Evolutionary conservation across 257 asterid genomes (phyloP).

Genomic region (Phtheirospermum japonicum): DNA sequence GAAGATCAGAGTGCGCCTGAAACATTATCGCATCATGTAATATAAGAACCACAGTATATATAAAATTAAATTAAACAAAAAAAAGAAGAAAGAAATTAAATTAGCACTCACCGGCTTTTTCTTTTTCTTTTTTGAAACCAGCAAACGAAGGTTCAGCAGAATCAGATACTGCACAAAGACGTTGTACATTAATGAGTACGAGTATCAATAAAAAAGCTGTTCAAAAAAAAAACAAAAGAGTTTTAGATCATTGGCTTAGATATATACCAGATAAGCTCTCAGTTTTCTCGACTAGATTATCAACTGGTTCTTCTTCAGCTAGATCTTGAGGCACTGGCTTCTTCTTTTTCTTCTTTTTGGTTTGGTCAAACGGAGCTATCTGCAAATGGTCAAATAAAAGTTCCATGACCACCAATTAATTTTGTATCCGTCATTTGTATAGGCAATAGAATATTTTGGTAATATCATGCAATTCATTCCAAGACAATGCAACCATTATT

Average conservation of each 20-base stretch:
- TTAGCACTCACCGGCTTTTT: constrained; percentile 61
- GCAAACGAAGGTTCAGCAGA: constrained; percentile 64
- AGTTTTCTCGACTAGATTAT: constrained; percentile 58
- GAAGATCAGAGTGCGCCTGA: constrained; percentile 66
- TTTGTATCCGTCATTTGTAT: not conserved
- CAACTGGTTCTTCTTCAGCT: constrained; percentile 63
- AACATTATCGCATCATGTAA: constrained; percentile 15
- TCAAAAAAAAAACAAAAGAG: too few species aligned
- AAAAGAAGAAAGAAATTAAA: not conserved
- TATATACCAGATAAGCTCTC: constrained; percentile 66
- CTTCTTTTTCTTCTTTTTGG: constrained; percentile 93
- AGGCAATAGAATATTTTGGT: not conserved
- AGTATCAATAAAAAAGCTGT: constrained; percentile 1
- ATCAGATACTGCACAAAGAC: constrained; percentile 58
- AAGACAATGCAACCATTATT: not conserved
- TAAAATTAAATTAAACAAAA: not conserved
- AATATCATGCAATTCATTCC: not conserved
- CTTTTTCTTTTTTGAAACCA: constrained; percentile 87
- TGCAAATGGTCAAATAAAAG: constrained; percentile 28
- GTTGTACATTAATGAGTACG: not conserved
- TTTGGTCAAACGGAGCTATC: constrained; percentile 83
- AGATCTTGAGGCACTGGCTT: constrained; percentile 80
- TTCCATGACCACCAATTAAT: not conserved
- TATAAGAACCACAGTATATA: not conserved
- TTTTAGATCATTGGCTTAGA: not conserved